phyloP scores from a whole-genome alignment of 139 green algal genomes.

The Astrephomene gubernaculifera region DNA sequence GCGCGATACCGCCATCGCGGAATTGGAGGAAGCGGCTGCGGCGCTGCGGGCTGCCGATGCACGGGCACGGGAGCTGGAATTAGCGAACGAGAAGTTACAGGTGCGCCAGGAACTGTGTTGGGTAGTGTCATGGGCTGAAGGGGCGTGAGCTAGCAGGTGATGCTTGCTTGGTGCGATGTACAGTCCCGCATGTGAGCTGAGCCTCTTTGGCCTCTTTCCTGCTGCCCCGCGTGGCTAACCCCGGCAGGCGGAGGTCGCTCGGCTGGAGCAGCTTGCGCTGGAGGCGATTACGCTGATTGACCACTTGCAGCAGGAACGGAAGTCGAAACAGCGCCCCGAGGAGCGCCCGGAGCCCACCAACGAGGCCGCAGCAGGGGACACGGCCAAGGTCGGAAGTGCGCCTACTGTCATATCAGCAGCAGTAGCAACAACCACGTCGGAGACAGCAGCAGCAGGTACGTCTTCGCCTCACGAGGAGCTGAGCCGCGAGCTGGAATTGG shows the following conservation, averaged over 20 bases:
- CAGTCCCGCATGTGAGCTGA: too few species aligned
- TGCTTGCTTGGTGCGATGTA: too few species aligned
- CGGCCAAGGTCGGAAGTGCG: too few species aligned
- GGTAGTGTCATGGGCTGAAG: too few species aligned
- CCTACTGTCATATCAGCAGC: too few species aligned
- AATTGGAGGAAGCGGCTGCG: background rate
- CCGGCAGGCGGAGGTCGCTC: constrained; percentile 6
- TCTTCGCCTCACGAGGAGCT: background rate
- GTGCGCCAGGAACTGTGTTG: too few species aligned
- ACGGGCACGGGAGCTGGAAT: background rate
- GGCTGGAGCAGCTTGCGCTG: background rate
- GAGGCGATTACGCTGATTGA: background rate
- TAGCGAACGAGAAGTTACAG: background rate
- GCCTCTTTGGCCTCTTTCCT: too few species aligned
- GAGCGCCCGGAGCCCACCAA: too few species aligned
- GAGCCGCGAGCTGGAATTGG: background rate
- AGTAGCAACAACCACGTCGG: background rate
- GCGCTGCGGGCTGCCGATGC: background rate
- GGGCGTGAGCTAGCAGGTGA: too few species aligned
- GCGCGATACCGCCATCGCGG: background rate
- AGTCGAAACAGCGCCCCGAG: too few species aligned
- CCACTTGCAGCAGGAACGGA: constrained; percentile 1
- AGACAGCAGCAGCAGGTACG: background rate
- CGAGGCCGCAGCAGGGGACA: too few species aligned
- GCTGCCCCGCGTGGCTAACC: background rate